Evolutionary conservation across 352 stramenopile genomes (phyloP), one percentile per base, ranked within the genome.

Genomic region (Pilasporangium apinafurcum): DNA sequence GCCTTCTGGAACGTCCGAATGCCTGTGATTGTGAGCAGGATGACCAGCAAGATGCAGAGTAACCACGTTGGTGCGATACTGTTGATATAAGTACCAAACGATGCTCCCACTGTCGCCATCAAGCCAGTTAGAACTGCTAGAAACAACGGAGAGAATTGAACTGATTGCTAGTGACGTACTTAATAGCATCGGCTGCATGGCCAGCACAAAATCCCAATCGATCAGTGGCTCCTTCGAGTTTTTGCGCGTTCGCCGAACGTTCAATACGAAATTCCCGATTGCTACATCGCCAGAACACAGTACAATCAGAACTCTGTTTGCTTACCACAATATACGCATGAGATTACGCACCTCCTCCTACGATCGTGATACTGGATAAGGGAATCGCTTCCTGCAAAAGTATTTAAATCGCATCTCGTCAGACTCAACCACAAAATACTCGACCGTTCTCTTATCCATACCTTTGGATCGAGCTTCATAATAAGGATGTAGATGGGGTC

Each of bases 401-500:
- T 26, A 29, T 18, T 16, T 29, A 8, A 22, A 33, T 41, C 37
- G 42, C 35, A 9, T n/a, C 9, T 57, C 36, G 16, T 44, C 14
- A 35, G 56, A 32, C 8, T 41, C 46, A 18, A 56, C 5, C 5
- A 41, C 12, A 18, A 66, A 56, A n/a, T n/a, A n/a, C n/a, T n/a
- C n/a, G n/a, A n/a, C n/a, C n/a, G n/a, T n/a, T n/a, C n/a, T n/a
- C n/a, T n/a, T n/a, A n/a, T n/a, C 20, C 48, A 17, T 22, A 69
- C 68, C 51, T 79, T 98, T 6, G 92, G 85, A 21, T 75, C 63
- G 33, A 98, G 96, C 8, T 71, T 71, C 56, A 98, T 83, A 32
- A 98, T 76, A 17, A 98, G 67, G 38, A 98, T 98, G 65, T 98
- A 98, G 53, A 98, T 95, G 18, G 95, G 94, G 33, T 98, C 91